phyloP scores from a whole-genome alignment of 352 stramenopile species.

The Globisporangium cylindrosporum region DNA sequence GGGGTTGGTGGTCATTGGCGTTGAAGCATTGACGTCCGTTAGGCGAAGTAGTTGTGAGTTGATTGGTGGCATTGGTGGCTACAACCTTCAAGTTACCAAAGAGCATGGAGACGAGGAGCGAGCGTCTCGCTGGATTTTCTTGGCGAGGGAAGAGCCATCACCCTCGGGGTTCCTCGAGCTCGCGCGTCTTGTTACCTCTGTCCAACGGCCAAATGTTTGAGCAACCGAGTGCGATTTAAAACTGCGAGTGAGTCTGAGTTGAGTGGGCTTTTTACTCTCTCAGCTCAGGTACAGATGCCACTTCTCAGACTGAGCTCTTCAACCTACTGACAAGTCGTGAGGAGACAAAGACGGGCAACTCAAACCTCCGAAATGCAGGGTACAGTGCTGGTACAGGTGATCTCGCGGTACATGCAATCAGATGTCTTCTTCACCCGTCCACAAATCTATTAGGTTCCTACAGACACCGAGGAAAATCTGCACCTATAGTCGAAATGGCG shows the following conservation, averaged over 20 bases:
- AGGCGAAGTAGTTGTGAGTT: neutral
- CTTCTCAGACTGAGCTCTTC: too few species aligned
- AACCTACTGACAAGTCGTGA: too few species aligned
- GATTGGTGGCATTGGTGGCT: neutral
- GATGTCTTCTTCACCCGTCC: neutral
- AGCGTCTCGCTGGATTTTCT: constrained; percentile 9
- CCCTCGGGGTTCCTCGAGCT: neutral
- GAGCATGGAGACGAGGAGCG: neutral
- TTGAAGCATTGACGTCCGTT: neutral
- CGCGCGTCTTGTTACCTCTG: neutral
- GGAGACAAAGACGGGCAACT: neutral
- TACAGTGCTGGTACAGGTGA: neutral
- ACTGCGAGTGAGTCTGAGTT: neutral
- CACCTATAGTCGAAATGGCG: neutral
- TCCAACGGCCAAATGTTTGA: neutral
- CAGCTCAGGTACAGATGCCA: neutral
- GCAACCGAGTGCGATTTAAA: neutral
- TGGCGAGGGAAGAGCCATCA: neutral
- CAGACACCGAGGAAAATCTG: neutral
- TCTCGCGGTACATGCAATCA: neutral
- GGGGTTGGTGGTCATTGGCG: neutral
- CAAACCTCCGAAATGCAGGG: neutral
- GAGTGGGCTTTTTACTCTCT: neutral
- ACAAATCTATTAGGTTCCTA: neutral
- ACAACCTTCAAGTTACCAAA: neutral